These are phyloP conservation scores for Colletotrichum sp. DNA, from an alignment of 2,329 filamentous ascomycete genomes.

Conservation along the genomic window DNA sequence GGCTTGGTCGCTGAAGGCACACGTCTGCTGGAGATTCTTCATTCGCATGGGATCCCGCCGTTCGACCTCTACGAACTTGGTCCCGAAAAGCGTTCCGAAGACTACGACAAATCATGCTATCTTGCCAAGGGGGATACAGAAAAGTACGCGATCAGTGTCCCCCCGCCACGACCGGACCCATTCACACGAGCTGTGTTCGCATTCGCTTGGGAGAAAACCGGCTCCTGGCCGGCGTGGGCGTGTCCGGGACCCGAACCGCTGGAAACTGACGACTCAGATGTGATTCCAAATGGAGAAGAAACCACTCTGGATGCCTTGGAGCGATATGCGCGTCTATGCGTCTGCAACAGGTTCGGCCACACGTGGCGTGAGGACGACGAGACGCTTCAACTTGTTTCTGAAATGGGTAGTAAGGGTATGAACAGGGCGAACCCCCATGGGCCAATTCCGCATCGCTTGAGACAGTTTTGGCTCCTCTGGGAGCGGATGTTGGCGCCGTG, in stretches of 20 bases:
- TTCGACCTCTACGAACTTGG: background rate
- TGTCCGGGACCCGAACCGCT: background rate
- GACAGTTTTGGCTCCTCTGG: background rate
- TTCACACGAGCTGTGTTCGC: background rate
- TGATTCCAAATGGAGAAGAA: background rate
- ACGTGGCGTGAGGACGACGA: background rate
- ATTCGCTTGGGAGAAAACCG: background rate
- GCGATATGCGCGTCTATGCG: background rate
- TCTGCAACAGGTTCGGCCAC: background rate
- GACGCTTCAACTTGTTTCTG: background rate
- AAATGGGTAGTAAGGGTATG: background rate
- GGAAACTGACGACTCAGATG: background rate
- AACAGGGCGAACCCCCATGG: conserved; percentile 2
- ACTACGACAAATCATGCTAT: background rate
- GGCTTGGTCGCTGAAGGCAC: background rate
- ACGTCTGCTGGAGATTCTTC: background rate
- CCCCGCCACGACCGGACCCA: background rate
- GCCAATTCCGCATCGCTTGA: background rate
- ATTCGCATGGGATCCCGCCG: background rate
- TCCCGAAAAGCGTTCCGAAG: background rate
- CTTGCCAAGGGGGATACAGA: background rate
- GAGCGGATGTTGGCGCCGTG: background rate
- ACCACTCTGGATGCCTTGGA: background rate
- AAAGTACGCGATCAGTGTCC: background rate
- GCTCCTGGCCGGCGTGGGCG: background rate